These are phyloP conservation scores for Eragrostis nindensis DNA, from an alignment of 176 grass and related monocot genomes.

Conservation along the genomic window DNA sequence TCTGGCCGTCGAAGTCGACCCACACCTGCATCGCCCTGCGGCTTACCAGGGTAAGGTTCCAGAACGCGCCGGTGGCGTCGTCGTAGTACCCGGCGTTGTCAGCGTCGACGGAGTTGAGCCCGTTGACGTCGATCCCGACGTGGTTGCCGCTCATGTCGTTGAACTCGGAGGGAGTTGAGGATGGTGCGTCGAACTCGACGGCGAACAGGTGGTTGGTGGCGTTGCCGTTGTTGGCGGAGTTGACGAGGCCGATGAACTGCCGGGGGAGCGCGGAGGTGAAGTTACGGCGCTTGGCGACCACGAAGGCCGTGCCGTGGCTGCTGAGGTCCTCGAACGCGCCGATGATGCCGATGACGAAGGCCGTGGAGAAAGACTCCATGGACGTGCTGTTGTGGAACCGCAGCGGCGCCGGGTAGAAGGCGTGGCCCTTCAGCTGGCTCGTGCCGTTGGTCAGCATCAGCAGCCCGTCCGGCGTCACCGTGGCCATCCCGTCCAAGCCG, in stretches of 20 bases:
- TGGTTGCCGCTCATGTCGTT: conserved; percentile 84
- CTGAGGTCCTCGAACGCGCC: conserved; percentile 60
- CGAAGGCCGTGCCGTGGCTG: conserved; percentile 78
- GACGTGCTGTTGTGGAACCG: conserved; percentile 49
- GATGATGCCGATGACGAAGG: conserved; percentile 80
- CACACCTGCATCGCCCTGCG: conserved; percentile 74
- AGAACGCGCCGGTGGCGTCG: conserved; percentile 50
- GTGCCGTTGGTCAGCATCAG: conserved; percentile 70
- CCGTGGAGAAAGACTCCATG: conserved; percentile 72
- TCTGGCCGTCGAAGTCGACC: conserved; percentile 75
- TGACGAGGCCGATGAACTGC: conserved; percentile 76
- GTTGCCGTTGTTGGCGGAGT: conserved; percentile 62
- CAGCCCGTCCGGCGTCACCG: conserved; percentile 53
- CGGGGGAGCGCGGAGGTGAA: conserved; percentile 53
- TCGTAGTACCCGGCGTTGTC: conserved; percentile 67
- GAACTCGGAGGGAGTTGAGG: conserved; percentile 73
- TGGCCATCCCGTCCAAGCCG: conserved; percentile 69
- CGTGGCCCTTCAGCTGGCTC: conserved; percentile 63
- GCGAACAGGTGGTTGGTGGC: conserved; percentile 75
- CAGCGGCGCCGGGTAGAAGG: conserved; percentile 63
- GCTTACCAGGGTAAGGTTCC: conserved; percentile 55
- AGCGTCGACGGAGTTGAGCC: conserved; percentile 57
- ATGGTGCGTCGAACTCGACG: conserved; percentile 92
- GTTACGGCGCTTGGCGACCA: conserved; percentile 56
- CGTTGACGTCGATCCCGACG: conserved; percentile 78